phyloP scores from a whole-genome alignment of 768 basidiomycete species.

The Leccinum olivaceopallidum region DNA sequence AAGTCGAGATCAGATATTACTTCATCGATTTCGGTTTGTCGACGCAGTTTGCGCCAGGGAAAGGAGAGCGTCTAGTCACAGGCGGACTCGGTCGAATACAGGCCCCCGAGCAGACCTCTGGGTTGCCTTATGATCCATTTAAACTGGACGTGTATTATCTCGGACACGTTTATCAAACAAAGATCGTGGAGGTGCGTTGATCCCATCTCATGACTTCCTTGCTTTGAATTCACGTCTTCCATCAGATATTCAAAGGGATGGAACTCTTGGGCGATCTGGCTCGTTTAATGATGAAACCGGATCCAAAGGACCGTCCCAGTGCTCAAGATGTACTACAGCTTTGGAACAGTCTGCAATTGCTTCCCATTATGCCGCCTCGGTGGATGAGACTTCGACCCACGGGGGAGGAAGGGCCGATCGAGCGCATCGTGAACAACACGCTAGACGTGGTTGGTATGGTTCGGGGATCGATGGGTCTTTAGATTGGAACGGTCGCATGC shows the following conservation, averaged over 20 bases:
- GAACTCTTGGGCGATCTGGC: constrained; percentile 4
- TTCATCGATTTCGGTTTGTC: constrained; percentile 40
- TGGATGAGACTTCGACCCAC: constrained; percentile 11
- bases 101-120: constrained; percentile 24
- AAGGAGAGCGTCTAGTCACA: neutral
- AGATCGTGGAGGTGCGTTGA: constrained; percentile 16
- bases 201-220: neutral
- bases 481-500: neutral
- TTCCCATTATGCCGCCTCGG: constrained; percentile 3
- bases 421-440: constrained; percentile 16
- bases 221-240: neutral
- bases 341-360: constrained; percentile 10
- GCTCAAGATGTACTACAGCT: neutral
- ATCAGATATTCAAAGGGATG: constrained; percentile 12
- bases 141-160: constrained; percentile 32
- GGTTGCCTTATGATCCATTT: constrained; percentile 31
- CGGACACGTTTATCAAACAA: constrained; percentile 24
- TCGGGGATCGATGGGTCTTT: constrained; percentile 9
- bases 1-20: constrained; percentile 31
- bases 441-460: constrained; percentile 15
- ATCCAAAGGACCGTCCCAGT: constrained; percentile 8
- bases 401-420: constrained; percentile 12
- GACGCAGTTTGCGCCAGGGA: constrained; percentile 16
- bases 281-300: constrained; percentile 5
- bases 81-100: constrained; percentile 11